A percentile compares a stretch with the other conserved stretches of the same genome.
These are phyloP conservation scores for Scenedesmus sp. DNA, from an alignment of 163 green algal species.

Conservation along the genomic window DNA sequence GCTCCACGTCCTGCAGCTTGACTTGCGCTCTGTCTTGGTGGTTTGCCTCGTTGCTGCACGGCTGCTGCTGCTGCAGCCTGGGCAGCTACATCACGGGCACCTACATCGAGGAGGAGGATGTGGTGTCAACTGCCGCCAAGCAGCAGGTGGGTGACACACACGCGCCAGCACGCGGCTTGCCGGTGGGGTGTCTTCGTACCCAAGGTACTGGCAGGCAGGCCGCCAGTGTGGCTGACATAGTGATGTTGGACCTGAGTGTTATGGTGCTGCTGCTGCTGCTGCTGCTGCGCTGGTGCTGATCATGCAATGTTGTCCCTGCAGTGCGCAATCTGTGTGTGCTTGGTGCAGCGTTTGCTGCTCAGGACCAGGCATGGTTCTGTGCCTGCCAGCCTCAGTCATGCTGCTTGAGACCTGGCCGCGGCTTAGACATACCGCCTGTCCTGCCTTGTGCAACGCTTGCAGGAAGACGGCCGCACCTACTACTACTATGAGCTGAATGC, in stretches of 20 bases:
- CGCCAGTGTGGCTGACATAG: too few relatives aligned
- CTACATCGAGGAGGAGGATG: slow-evolving; percentile 77
- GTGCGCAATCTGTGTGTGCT: too few relatives aligned
- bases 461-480: slow-evolving; percentile 69
- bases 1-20: neutral
- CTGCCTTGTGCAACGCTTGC: neutral
- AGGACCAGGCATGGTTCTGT: too few relatives aligned
- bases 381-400: too few relatives aligned
- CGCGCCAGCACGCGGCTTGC: too few relatives aligned
- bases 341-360: too few relatives aligned
- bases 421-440: neutral
- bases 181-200: too few relatives aligned
- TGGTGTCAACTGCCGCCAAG: slow-evolving; percentile 58
- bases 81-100: slow-evolving; percentile 64
- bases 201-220: too few relatives aligned
- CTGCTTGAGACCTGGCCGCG: neutral
- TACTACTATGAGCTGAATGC: slow-evolving; percentile 75
- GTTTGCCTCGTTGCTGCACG: neutral
- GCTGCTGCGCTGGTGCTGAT: too few relatives aligned
- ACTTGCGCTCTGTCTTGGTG: neutral
- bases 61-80: neutral
- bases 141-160: slow-evolving; percentile 19
- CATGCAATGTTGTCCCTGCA: too few relatives aligned
- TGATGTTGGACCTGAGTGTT: too few relatives aligned
- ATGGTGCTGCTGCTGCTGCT: too few relatives aligned